phyloP scores from a whole-genome alignment of 1,284 basidiomycete species.

The Schizophyllum amplum region DNA sequence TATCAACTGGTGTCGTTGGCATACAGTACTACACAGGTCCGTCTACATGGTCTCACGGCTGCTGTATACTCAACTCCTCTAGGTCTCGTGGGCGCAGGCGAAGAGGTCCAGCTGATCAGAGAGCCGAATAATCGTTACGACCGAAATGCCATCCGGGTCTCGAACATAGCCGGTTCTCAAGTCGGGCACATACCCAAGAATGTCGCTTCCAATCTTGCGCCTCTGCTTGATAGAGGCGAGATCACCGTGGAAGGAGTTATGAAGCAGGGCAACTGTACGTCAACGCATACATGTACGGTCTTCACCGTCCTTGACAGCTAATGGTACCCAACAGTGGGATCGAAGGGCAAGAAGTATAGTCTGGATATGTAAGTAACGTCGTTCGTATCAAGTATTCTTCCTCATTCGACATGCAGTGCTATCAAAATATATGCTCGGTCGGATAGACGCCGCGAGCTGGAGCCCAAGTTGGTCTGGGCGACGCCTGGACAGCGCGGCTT shows the following conservation, averaged over 20 bases:
- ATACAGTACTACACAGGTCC: slow-evolving; percentile 74
- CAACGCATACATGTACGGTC: neutral
- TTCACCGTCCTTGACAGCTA: neutral
- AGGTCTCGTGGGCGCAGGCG: slow-evolving; percentile 72
- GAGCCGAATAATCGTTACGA: slow-evolving; percentile 69
- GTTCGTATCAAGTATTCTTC: slow-evolving; percentile 3
- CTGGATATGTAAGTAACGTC: slow-evolving; percentile 45
- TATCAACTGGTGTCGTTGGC: slow-evolving; percentile 65
- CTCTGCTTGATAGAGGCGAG: slow-evolving; percentile 55
- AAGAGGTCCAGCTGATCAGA: slow-evolving; percentile 67
- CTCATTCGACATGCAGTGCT: slow-evolving; percentile 31
- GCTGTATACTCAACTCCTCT: slow-evolving; percentile 2
- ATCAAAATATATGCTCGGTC: slow-evolving; percentile 65
- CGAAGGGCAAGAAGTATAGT: slow-evolving; percentile 35
- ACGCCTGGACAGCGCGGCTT: slow-evolving; percentile 61
- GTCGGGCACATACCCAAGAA: slow-evolving; percentile 71
- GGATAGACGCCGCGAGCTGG: slow-evolving; percentile 50
- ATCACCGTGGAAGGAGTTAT: slow-evolving; percentile 74
- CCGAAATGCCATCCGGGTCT: slow-evolving; percentile 70
- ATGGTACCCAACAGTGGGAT: slow-evolving; percentile 6
- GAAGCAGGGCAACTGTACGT: slow-evolving; percentile 63
- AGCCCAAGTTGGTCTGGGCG: slow-evolving; percentile 66
- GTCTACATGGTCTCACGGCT: slow-evolving; percentile 1
- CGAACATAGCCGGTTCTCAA: slow-evolving; percentile 65
- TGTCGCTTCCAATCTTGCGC: slow-evolving; percentile 56